A percentile compares a stretch with the other conserved stretches of the same genome.
These are phyloP conservation scores for Marchantia paleacea DNA, from an alignment of 225 moss, liverwort and hornwort species.

Conservation along the genomic window DNA sequence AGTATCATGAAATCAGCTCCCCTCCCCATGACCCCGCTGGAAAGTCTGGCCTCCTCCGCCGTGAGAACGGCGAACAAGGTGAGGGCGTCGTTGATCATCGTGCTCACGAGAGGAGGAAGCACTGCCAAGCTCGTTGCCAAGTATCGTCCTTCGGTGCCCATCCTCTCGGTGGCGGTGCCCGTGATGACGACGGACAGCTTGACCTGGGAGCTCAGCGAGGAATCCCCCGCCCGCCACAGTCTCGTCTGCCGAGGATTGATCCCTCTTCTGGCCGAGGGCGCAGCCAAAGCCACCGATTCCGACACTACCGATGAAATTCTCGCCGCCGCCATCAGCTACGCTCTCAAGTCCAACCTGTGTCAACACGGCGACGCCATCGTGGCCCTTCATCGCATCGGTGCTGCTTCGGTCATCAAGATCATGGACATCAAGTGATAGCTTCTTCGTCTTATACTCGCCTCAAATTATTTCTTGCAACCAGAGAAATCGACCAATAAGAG, in stretches of 20 bases:
- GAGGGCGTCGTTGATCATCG: constrained; percentile 58
- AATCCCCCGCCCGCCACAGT: constrained; percentile 69
- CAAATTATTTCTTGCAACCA: constrained; percentile 10
- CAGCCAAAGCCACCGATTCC: constrained; percentile 66
- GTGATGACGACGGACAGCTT: constrained; percentile 71
- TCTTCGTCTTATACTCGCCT: neutral
- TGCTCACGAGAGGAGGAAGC: constrained; percentile 77
- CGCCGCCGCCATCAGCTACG: constrained; percentile 50
- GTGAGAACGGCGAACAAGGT: constrained; percentile 73
- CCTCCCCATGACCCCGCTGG: constrained; percentile 72
- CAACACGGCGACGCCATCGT: constrained; percentile 58
- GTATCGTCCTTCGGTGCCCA: constrained; percentile 68
- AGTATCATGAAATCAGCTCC: constrained; percentile 59
- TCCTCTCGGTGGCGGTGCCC: constrained; percentile 72
- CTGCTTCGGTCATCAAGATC: constrained; percentile 65
- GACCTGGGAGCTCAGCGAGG: constrained; percentile 71
- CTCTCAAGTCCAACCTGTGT: constrained; percentile 50
- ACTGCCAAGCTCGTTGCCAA: constrained; percentile 81
- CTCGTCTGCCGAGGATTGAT: constrained; percentile 62
- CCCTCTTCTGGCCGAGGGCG: constrained; percentile 61
- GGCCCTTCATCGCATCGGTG: constrained; percentile 67
- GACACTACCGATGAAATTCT: constrained; percentile 75
- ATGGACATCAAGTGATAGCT: constrained; percentile 49
- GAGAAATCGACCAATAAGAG: constrained; percentile 17
- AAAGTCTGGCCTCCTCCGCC: constrained; percentile 74